A percentile compares a stretch with the other conserved stretches of the same genome.
These are phyloP conservation scores for Sphenostylis stenocarpa DNA, from an alignment of 306 rosid species.

Conservation along the genomic window DNA sequence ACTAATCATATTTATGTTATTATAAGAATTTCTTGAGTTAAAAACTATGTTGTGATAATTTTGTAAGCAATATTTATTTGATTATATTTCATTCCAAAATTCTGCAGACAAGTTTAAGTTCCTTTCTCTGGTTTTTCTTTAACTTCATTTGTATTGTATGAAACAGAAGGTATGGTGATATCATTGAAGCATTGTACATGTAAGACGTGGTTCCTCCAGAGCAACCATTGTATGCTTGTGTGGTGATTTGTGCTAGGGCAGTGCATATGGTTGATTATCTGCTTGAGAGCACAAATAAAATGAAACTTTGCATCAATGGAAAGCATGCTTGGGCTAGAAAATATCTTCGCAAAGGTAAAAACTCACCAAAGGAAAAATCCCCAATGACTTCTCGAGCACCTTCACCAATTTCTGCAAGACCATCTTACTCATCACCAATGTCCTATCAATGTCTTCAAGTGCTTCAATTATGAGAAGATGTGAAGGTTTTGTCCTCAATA, in stretches of 20 bases:
- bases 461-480: not conserved
- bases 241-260: constrained; percentile 39
- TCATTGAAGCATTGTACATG: constrained; percentile 51
- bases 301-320: constrained; percentile 61
- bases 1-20: too few species aligned
- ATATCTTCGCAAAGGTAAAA: constrained; percentile 36
- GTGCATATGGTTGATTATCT: constrained; percentile 18
- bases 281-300: constrained; percentile 31
- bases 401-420: not conserved
- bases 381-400: not conserved
- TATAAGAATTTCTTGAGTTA: too few species aligned
- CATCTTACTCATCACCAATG: not conserved
- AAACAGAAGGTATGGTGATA: constrained; percentile 52
- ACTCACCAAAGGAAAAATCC: not conserved
- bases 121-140: not conserved
- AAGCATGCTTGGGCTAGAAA: constrained; percentile 76
- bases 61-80: too few species aligned
- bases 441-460: not conserved
- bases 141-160: not conserved
- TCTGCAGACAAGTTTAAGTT: too few species aligned
- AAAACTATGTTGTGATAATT: too few species aligned
- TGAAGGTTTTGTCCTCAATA: not conserved
- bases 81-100: too few species aligned
- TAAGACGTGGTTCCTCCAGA: constrained; percentile 45
- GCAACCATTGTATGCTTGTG: constrained; percentile 62